phyloP scores from a whole-genome alignment of 23 red algal genomes.

The Gracilaria gracilis region DNA sequence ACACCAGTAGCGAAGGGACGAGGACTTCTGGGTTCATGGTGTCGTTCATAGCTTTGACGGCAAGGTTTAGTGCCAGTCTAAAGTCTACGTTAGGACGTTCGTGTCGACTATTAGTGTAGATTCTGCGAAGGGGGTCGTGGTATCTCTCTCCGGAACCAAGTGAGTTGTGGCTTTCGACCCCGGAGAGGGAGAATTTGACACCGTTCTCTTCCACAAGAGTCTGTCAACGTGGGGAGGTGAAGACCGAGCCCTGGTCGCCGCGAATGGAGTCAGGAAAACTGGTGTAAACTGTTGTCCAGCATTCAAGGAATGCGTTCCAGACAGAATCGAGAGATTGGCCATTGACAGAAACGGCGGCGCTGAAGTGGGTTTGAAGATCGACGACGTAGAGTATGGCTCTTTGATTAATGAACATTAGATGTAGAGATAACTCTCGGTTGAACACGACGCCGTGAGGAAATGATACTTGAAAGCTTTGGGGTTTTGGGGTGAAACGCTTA shows the following conservation, averaged over 20 bases:
- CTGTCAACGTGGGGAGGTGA: slow-evolving; percentile 1
- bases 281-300: slow-evolving; percentile 19
- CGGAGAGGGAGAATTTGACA: neutral
- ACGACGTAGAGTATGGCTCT: too few species aligned
- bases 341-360: neutral
- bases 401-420: too few species aligned
- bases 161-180: slow-evolving; percentile 30
- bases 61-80: neutral
- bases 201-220: neutral
- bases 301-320: slow-evolving; percentile 37
- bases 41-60: slow-evolving; percentile 19
- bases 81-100: neutral
- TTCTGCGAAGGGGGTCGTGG: slow-evolving; percentile 7
- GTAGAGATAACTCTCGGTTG: too few species aligned
- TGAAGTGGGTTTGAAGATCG: slow-evolving; percentile 13
- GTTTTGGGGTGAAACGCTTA: too few species aligned
- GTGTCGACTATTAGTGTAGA: neutral
- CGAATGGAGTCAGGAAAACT: slow-evolving; percentile 5
- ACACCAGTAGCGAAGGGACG: slow-evolving; percentile 7
- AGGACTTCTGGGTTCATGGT: slow-evolving; percentile 8
- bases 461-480: too few species aligned
- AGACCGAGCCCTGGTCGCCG: slow-evolving; percentile 16
- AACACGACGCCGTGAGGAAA: too few species aligned
- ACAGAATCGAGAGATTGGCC: neutral
- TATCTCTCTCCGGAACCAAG: slow-evolving; percentile 29